Conservation (phyloP, 2,329 filamentous ascomycete species). For the Clathrospora elynae region DNA sequence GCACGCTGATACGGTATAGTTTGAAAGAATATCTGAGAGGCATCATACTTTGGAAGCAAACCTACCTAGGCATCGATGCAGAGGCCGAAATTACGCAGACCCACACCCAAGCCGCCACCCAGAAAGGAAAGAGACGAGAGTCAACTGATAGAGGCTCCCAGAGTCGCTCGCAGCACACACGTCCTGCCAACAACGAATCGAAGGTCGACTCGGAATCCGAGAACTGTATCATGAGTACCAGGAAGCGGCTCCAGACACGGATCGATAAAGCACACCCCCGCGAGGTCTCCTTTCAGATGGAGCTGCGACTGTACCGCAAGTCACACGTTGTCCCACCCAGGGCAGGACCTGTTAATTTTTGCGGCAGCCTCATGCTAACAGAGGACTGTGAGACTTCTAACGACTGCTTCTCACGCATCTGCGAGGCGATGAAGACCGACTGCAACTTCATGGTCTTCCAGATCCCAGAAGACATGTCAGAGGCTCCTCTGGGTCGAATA, state of each 20-base stretch:
- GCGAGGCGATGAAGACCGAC: slow-evolving; percentile 5
- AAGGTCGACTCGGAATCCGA: too few relatives aligned
- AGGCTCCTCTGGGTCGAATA: slow-evolving; percentile 7
- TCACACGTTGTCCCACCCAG: background rate
- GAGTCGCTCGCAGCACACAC: too few relatives aligned
- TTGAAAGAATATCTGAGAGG: slow-evolving; percentile 11
- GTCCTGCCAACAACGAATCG: too few relatives aligned
- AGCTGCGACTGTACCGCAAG: slow-evolving; percentile 13
- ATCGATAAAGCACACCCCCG: background rate
- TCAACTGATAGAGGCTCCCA: too few relatives aligned
- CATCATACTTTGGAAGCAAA: slow-evolving; percentile 1
- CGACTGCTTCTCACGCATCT: slow-evolving; percentile 14
- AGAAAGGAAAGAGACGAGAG: too few relatives aligned
- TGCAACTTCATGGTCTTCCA: slow-evolving; percentile 20
- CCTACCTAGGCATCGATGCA: background rate
- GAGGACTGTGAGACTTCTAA: slow-evolving; percentile 2
- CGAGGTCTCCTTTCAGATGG: slow-evolving; percentile 1
- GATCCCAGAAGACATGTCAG: slow-evolving; percentile 21
- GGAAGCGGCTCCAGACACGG: background rate
- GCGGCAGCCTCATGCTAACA: slow-evolving; percentile 5
- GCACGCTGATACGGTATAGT: background rate
- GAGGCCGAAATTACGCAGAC: background rate
- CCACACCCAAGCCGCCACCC: background rate
- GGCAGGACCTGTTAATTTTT: background rate
- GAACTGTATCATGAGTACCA: slow-evolving; percentile 1